Base-by-base conservation (phyloP, 2,329 filamentous ascomycete species). In the Trichoderma koningiopsis region DNA sequence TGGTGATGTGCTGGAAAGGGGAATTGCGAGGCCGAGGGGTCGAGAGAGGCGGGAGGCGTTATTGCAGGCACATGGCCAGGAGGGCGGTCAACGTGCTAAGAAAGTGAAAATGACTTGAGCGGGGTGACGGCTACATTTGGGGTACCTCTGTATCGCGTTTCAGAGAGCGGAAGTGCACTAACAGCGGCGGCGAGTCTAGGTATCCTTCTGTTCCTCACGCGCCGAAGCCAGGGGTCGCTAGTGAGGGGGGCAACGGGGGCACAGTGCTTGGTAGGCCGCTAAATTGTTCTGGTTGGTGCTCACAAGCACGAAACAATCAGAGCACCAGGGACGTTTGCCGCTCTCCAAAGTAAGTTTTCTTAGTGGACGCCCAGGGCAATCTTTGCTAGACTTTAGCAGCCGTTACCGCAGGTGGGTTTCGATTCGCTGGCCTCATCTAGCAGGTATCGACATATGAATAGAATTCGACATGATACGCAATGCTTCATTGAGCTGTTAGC, bases 91-190 rank as follows among this genome's bases (percentile, higher is more conserved):
- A 40, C 43, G 16, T 40, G 35, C 49, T 56, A 43, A 29, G 33
- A 53, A 24, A 29, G 61, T 24, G 47, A 56, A 35, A 67, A 67
- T 58, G 64, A 55, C 55, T 55, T 58, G 64, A 40, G 64, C 64
- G 64, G 64, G 64, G 64, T 59, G 55, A 33, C 33, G 52, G 33
- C 31, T 59, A 67, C 64, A 10, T 16, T 35, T 3, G 27, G 29
- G 63, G 29, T 49, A 67, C 64, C 11, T 67, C 16, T 2, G 0
- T 1, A 7, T 1, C 19, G 52, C 24, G 61, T 35, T 40, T 13
- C 16, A 47, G 35, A 16, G 19, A n/a, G 37, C 37, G 11, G 4
- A 14, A n/a, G 16, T n/a, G 29, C 33, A 24, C 40, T 4, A 16
- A 31, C 24, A 5, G 13, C 14, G 16, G n/a, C 19, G 3, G 3